Base-by-base conservation (phyloP, 805 yeast genomes). In the Metschnikowia colocasiae region DNA sequence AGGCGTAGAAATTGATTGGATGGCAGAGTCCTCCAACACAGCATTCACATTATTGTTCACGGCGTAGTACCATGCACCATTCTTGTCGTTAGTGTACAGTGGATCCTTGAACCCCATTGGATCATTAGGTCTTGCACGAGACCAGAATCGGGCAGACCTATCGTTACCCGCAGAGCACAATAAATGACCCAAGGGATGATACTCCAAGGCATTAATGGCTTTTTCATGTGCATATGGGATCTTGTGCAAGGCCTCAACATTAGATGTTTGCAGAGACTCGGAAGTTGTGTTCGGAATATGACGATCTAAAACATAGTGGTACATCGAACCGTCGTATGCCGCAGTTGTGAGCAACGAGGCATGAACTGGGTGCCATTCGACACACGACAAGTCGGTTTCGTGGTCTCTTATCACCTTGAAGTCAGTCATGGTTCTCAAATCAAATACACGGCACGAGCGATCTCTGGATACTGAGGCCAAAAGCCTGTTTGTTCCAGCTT, bases 181-280 rank as follows among this genome's bases (percentile, higher is more conserved):
- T 43, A 92, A 71, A 66, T 94, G 97, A 3, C 99, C 99, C 57
- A 87, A 71, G 2, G 98, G 98, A 65, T 91, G 97, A 62, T 90
- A 94, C 50, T 91, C 92, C 47, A 94, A 65, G 3, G 95, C 81
- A 65, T 92, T 90, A 44, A 94, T 81, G 3, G 96, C 95, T 69
- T 87, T 87, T 59, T 90, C 97, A 64, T 94, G 99, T 0, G 98
- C 99, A 65, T 79, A 83, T 2, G 97, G 97, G 30, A 94, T 86
- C 15, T 68, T 65, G 58, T 85, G 91, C 32, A 68, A 69, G 8
- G 83, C 59, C 59, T 76, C 69, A 30, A 59, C 59, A 15, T 49
- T 56, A 26, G 51, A 40, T 10, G 53, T 27, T 20, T 59, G 62
- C 30, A 47, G 35, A 27, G 52, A 52, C 26, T 48, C 53, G 15